These are phyloP conservation scores for Fusarium chaquense DNA, from an alignment of 2,329 filamentous ascomycete species.

Conservation along the genomic window DNA sequence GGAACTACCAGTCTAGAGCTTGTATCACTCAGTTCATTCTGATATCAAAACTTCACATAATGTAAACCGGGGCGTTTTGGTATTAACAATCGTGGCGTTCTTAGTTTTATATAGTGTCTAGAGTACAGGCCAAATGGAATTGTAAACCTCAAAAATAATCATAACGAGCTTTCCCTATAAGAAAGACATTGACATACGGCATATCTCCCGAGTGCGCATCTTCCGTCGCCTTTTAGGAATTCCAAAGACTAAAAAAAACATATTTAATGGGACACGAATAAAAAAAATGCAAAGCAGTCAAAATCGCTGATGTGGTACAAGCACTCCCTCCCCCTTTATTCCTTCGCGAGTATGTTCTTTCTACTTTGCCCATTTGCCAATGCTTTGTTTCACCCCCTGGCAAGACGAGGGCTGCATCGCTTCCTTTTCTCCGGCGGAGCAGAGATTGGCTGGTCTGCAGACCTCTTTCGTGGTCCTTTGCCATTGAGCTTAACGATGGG, in stretches of 20 bases:
- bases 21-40: not conserved
- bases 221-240: conserved; percentile 25
- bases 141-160: conserved; percentile 11
- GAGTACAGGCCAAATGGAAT: conserved; percentile 41
- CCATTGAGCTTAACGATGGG: not conserved
- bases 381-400: not conserved
- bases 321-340: conserved; percentile 12
- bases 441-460: not conserved
- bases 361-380: conserved; percentile 5
- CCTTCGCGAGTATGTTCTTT: conserved; percentile 9
- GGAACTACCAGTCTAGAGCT: not conserved
- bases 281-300: conserved; percentile 21
- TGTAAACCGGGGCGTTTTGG: not conserved
- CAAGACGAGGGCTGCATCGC: conserved; percentile 18
- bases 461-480: conserved; percentile 14
- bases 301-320: conserved; percentile 41
- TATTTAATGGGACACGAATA: conserved; percentile 16
- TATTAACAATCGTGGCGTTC: conserved; percentile 31
- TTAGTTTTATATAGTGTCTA: conserved; percentile 43
- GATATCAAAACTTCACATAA: not conserved
- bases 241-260: conserved; percentile 32
- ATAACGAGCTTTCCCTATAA: conserved; percentile 19
- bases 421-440: conserved; percentile 13
- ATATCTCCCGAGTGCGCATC: conserved; percentile 18
- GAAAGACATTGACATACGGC: conserved; percentile 17